Conservation (phyloP, 202 grass and related monocot genomes). For the Saccharum hybrid region DNA sequence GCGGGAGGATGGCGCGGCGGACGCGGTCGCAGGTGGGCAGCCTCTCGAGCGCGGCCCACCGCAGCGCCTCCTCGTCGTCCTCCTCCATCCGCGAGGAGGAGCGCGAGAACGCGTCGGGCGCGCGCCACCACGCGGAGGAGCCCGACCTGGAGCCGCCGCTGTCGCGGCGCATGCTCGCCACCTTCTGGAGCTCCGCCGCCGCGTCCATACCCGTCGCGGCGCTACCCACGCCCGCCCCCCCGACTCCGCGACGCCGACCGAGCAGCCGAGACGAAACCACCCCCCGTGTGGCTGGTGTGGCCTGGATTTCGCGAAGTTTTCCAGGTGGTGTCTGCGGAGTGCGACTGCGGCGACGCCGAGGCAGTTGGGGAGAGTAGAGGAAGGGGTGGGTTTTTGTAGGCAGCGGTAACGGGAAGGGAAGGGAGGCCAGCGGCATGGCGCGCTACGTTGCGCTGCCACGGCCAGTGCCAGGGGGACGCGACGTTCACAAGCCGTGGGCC, state of each 20-base stretch:
- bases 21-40: slow-evolving; percentile 80
- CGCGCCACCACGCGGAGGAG: slow-evolving; percentile 55
- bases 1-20: slow-evolving; percentile 62
- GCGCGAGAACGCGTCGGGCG: slow-evolving; percentile 65
- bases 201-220: slow-evolving; percentile 38
- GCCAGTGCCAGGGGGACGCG: neutral
- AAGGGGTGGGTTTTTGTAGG: neutral
- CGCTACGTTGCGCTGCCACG: neutral
- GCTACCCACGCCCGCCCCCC: neutral
- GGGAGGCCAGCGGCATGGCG: neutral
- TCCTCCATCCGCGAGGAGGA: slow-evolving; percentile 57
- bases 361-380: neutral
- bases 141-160: slow-evolving; percentile 46
- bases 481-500: slow-evolving; percentile 21
- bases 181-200: slow-evolving; percentile 55
- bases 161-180: slow-evolving; percentile 54
- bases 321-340: neutral
- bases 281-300: neutral
- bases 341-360: neutral
- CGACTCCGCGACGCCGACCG: neutral
- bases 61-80: slow-evolving; percentile 85
- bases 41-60: slow-evolving; percentile 85
- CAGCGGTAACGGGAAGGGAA: neutral
- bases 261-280: neutral
- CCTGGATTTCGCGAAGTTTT: neutral